Evolutionary conservation across 176 grass and related monocot species (phyloP), one percentile per base, ranked within the genome.

Genomic region (Oryza punctata): DNA sequence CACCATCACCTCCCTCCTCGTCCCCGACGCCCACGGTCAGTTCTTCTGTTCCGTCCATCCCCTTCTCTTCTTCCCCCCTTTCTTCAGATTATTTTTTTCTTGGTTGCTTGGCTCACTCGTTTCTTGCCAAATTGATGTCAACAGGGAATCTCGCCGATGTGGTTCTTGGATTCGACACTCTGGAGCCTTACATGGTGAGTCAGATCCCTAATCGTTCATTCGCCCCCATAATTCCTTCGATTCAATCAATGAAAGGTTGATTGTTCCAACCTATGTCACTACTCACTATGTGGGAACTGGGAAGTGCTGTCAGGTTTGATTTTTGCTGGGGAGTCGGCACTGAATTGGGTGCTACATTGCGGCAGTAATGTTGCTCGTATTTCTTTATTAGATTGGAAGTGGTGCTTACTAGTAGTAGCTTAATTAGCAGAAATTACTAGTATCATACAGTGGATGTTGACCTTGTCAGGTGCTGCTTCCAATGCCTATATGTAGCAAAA

Each of bases 121-220:
- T 71, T 63, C 38, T 23, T 65, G 43, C 15, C 65, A 24, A 52
- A 78, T 71, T 26, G 69, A 30, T 50, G 49, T 18, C 16, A 41
- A 63, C 86, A 98, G 96, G 93, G 68, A 85, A 91, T 72, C 76
- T 87, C 59, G 89, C 82, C 2, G 96, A 95, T 70, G 93, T 98
- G 70, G 93, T 95, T 47, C 93, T 98, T 75, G 93, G 96, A 69
- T 98, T 98, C 76, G 96, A 98, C 61, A 87, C 80, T 30, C 65
- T 93, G 25, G 96, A 95, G 11, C 91, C 89, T 1, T 98, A 98
- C 68, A 54, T 90, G 79, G 96, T 98, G 86, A 91, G 96, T 95
- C 78, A 90, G 74, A 67, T 46, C 23, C n/a, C 54, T 60, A 60
- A 21, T n/a, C 18, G 7, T 21, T 21, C 18, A 5, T 21, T 57